These are phyloP conservation scores for Globisporangium irregulare DNA, from an alignment of 352 stramenopile genomes.

Conservation along the genomic window DNA sequence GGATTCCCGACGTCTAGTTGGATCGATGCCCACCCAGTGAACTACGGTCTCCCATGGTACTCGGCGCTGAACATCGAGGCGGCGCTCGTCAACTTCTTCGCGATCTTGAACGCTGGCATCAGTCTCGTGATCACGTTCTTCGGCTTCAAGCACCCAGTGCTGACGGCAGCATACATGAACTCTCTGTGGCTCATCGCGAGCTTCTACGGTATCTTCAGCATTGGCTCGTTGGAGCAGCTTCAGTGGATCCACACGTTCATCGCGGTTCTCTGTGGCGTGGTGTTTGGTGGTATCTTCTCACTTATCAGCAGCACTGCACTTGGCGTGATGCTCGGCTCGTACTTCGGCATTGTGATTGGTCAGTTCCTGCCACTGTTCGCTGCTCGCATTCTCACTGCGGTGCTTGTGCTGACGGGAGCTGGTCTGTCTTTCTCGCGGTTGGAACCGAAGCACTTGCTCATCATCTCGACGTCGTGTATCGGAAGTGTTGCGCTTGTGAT, in stretches of 20 bases:
- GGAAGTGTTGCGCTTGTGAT: constrained; percentile 63
- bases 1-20: constrained; percentile 89
- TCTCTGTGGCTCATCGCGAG: constrained; percentile 58
- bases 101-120: constrained; percentile 51
- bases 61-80: constrained; percentile 54
- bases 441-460: constrained; percentile 56
- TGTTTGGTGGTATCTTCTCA: constrained; percentile 67
- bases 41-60: constrained; percentile 85
- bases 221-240: constrained; percentile 41
- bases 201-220: constrained; percentile 71
- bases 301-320: constrained; percentile 58
- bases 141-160: constrained; percentile 47
- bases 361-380: constrained; percentile 70
- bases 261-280: constrained; percentile 62
- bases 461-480: constrained; percentile 63
- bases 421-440: constrained; percentile 37
- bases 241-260: constrained; percentile 69
- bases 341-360: constrained; percentile 49
- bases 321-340: constrained; percentile 65
- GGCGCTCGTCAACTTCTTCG: constrained; percentile 45
- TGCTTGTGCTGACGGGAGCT: constrained; percentile 43
- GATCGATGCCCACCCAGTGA: constrained; percentile 89
- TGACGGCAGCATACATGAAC: constrained; percentile 50
- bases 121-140: constrained; percentile 59
- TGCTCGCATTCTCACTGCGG: constrained; percentile 49